Percentiles rank a stretch among this genome's conserved stretches.
These are phyloP conservation scores for Furcasterigmium sp. DNA, from an alignment of 2,329 filamentous ascomycete species.

Conservation along the genomic window DNA sequence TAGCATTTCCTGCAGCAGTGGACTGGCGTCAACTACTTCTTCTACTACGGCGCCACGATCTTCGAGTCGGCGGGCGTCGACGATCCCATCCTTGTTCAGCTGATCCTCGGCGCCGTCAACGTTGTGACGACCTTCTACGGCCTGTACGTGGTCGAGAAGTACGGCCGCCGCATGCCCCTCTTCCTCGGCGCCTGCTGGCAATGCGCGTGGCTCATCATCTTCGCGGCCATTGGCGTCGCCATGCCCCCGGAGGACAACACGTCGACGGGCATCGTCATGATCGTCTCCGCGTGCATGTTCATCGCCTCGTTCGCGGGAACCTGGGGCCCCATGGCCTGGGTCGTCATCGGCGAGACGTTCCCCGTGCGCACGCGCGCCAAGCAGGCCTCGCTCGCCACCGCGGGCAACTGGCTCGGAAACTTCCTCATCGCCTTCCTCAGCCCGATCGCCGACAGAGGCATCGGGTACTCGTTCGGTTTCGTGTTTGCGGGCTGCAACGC, in stretches of 20 bases:
- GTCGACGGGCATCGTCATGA: slow-evolving; percentile 59
- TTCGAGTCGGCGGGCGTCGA: slow-evolving; percentile 62
- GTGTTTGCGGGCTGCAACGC: slow-evolving; percentile 61
- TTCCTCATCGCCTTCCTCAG: slow-evolving; percentile 66
- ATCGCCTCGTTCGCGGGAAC: slow-evolving; percentile 66
- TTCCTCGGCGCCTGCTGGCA: slow-evolving; percentile 65
- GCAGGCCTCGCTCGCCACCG: slow-evolving; percentile 49
- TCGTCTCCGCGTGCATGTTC: slow-evolving; percentile 69
- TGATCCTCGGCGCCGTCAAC: slow-evolving; percentile 65
- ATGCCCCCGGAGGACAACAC: slow-evolving; percentile 34
- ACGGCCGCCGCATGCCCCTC: slow-evolving; percentile 63
- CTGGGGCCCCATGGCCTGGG: slow-evolving; percentile 68
- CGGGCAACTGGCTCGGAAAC: slow-evolving; percentile 55
- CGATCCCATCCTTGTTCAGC: slow-evolving; percentile 61
- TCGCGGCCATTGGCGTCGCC: slow-evolving; percentile 51
- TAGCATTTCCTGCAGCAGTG: slow-evolving; percentile 62
- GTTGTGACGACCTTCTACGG: slow-evolving; percentile 62
- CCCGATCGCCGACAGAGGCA: slow-evolving; percentile 56
- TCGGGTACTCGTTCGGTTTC: slow-evolving; percentile 60
- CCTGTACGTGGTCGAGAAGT: slow-evolving; percentile 63
- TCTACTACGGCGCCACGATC: slow-evolving; percentile 63
- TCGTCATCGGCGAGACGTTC: slow-evolving; percentile 62
- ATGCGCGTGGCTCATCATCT: slow-evolving; percentile 59
- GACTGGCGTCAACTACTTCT: slow-evolving; percentile 58
- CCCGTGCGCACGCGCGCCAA: slow-evolving; percentile 50